These are phyloP conservation scores for Candida lessepsii DNA, from an alignment of 805 yeast species.

Conservation along the genomic window DNA sequence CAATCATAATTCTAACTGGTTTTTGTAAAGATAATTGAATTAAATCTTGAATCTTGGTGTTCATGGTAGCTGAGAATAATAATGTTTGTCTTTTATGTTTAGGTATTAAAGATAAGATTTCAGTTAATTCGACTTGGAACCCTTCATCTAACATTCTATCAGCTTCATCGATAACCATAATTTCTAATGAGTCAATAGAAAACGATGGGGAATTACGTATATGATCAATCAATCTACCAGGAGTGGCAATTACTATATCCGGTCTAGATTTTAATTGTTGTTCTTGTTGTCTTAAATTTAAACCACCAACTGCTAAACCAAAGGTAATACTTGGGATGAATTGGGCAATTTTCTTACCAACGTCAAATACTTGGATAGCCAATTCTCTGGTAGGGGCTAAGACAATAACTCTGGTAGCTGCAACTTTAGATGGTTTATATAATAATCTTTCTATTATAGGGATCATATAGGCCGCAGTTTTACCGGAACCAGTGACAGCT, in stretches of 20 bases:
- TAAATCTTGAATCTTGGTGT: constrained; percentile 82
- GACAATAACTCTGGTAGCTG: constrained; percentile 88
- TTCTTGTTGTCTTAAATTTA: constrained; percentile 92
- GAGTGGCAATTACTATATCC: constrained; percentile 95
- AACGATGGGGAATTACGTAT: constrained; percentile 92
- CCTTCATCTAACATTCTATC: constrained; percentile 99
- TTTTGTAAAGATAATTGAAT: constrained; percentile 82
- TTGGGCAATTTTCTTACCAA: constrained; percentile 79
- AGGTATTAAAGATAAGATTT: constrained; percentile 84
- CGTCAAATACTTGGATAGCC: constrained; percentile 95
- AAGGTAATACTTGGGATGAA: constrained; percentile 75
- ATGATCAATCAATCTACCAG: constrained; percentile 98
- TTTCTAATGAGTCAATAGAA: constrained; percentile 86
- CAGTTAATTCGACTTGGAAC: constrained; percentile 91
- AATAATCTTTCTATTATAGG: constrained; percentile 91
- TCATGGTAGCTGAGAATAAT: constrained; percentile 97
- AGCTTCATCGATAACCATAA: constrained; percentile 94
- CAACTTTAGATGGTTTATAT: constrained; percentile 80
- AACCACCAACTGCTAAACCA: constrained; percentile 97
- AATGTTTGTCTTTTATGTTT: constrained; percentile 84
- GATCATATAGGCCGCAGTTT: constrained; percentile 96
- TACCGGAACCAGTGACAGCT: constrained; percentile 99
- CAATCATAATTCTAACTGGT: constrained; percentile 94
- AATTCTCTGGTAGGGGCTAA: constrained; percentile 96
- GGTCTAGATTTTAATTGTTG: constrained; percentile 90